These are phyloP conservation scores for Diaporthe humulicola DNA, from an alignment of 2,329 filamentous ascomycete genomes.

Conservation along the genomic window DNA sequence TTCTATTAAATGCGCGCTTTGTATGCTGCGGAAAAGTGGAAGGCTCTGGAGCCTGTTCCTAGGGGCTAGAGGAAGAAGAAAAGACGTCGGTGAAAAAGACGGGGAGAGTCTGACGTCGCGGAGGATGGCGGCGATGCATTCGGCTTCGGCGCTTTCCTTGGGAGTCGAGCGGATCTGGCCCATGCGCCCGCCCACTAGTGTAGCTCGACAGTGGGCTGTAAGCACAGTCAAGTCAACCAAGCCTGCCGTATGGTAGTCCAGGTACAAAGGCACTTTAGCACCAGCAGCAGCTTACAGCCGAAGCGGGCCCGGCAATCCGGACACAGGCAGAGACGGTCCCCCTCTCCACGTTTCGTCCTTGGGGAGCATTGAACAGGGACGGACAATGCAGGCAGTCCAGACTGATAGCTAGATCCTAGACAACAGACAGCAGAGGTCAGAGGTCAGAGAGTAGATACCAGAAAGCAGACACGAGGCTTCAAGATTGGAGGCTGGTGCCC, in stretches of 20 bases:
- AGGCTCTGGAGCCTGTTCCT: neutral
- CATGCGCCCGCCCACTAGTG: constrained; percentile 3
- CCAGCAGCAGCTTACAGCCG: neutral
- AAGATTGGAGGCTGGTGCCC: constrained; percentile 16
- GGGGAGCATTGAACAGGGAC: neutral
- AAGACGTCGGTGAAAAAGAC: constrained; percentile 15
- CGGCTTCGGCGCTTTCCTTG: constrained; percentile 13
- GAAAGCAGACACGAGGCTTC: neutral
- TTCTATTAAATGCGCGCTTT: constrained; percentile 21
- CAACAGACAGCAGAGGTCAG: neutral
- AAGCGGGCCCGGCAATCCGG: constrained; percentile 17
- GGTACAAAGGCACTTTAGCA: neutral
- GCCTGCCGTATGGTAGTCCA: neutral
- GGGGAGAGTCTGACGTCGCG: constrained; percentile 17
- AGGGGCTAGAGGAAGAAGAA: constrained; percentile 6
- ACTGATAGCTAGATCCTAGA: no score
- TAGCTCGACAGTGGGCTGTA: neutral
- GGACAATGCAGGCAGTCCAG: no score
- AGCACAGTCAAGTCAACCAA: neutral
- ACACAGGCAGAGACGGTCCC: neutral
- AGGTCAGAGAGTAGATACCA: neutral
- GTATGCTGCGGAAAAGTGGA: constrained; percentile 11
- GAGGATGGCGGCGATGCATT: constrained; percentile 20
- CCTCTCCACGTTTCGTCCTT: neutral
- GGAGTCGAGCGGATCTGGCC: constrained; percentile 12